These are phyloP conservation scores for Coccinonectria pachysandricola DNA, from an alignment of 2,329 filamentous ascomycete species.

Conservation along the genomic window DNA sequence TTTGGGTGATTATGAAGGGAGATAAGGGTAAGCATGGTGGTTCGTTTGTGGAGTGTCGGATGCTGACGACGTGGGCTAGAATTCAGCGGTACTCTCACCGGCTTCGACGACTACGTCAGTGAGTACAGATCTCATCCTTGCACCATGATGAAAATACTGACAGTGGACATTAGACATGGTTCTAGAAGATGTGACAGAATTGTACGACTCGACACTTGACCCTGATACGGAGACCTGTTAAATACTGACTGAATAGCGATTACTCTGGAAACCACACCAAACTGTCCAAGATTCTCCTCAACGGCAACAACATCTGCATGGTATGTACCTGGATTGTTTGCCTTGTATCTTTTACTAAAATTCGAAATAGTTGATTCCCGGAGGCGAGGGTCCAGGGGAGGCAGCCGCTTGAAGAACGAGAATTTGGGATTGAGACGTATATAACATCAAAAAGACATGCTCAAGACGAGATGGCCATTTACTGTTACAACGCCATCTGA, in stretches of 20 bases:
- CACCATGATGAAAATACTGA: too few relatives aligned
- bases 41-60: not conserved
- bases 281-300: constrained; percentile 86
- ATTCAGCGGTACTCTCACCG: constrained; percentile 87
- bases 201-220: constrained; percentile 48
- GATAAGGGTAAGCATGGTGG: constrained; percentile 81
- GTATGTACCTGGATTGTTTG: too few relatives aligned
- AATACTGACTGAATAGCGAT: constrained; percentile 56
- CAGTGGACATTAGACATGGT: constrained; percentile 99
- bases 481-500: too few relatives aligned
- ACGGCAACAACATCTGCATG: constrained; percentile 99
- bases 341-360: too few relatives aligned
- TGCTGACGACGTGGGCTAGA: constrained; percentile 43
- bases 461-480: too few relatives aligned
- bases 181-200: constrained; percentile 92
- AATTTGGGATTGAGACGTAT: too few relatives aligned
- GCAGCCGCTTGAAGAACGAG: constrained; percentile 15
- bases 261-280: constrained; percentile 82
- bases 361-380: constrained; percentile 76
- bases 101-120: constrained; percentile 99
- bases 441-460: too few relatives aligned
- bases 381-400: constrained; percentile 57
- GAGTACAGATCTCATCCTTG: too few relatives aligned
- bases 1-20: constrained; percentile 99
- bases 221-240: too few relatives aligned